Percentiles rank a stretch among this genome's conserved stretches.
Conservation (phyloP, 768 basidiomycete species). For the Infundibulicybe gibba region DNA sequence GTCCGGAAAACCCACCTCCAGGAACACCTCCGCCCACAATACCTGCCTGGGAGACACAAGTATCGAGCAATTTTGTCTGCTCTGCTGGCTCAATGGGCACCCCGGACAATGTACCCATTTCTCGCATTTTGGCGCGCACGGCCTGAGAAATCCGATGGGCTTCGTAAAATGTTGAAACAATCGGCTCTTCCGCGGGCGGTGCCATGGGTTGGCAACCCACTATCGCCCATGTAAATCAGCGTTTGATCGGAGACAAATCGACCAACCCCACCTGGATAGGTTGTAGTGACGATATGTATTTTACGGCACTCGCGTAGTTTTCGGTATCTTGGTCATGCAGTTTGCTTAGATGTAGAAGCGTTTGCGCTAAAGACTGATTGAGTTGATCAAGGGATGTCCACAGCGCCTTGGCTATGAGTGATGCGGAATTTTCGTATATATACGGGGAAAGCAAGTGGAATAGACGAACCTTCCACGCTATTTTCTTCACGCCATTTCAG, state of each 20-base stretch:
- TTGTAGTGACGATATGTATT: constrained; percentile 58
- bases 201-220: constrained; percentile 61
- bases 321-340: constrained; percentile 43
- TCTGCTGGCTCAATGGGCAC: constrained; percentile 90
- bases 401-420: constrained; percentile 47
- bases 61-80: constrained; percentile 82
- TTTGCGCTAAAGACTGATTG: constrained; percentile 56
- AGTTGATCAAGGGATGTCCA: constrained; percentile 64
- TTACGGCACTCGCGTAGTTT: constrained; percentile 54
- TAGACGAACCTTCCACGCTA: constrained; percentile 42
- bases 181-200: constrained; percentile 36
- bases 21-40: constrained; percentile 95
- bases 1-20: constrained; percentile 62
- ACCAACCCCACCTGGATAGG: constrained; percentile 44
- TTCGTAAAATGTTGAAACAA: constrained; percentile 55
- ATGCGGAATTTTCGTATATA: constrained; percentile 4
- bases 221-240: constrained; percentile 16
- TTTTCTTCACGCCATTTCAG: constrained; percentile 82
- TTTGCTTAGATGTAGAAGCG: constrained; percentile 47
- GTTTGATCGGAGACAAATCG: background rate
- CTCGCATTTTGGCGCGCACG: constrained; percentile 76
- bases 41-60: constrained; percentile 73
- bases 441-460: constrained; percentile 4
- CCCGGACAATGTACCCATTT: constrained; percentile 72
- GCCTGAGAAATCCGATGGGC: constrained; percentile 59